Conservation (phyloP, 495 filamentous ascomycete species). For the Penicillium egyptiacum region DNA sequence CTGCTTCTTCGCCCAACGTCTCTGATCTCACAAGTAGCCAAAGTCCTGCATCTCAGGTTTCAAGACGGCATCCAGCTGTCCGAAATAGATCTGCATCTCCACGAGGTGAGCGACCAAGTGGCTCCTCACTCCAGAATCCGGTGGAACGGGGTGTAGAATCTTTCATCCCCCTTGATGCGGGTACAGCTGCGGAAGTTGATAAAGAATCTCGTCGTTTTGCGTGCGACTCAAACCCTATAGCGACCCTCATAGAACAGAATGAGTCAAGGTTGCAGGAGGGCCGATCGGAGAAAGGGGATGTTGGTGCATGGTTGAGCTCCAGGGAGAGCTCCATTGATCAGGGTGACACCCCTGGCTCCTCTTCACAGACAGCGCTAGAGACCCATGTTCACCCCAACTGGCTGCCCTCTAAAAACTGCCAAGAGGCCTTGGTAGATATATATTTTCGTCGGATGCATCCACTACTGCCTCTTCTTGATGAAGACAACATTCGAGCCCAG, state of each 20-base stretch:
- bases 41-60: not conserved
- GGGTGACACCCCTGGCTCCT: not conserved
- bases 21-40: not conserved
- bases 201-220: slow-evolving; percentile 18
- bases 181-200: not conserved
- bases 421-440: slow-evolving; percentile 23
- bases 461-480: slow-evolving; percentile 32
- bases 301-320: slow-evolving; percentile 23
- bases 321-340: slow-evolving; percentile 9
- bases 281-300: slow-evolving; percentile 20
- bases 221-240: slow-evolving; percentile 27
- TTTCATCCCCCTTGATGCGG: not conserved
- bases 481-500: slow-evolving; percentile 18
- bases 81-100: slow-evolving; percentile 13
- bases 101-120: not conserved
- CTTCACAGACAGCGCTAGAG: not conserved
- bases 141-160: too few relatives aligned
- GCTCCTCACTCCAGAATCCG: not conserved
- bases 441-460: slow-evolving; percentile 31
- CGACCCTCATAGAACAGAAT: slow-evolving; percentile 19
- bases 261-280: slow-evolving; percentile 19
- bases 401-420: slow-evolving; percentile 22
- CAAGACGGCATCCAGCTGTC: not conserved
- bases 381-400: not conserved
- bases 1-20: not conserved